Base-by-base conservation (phyloP, 345 rosid species). In the Brassica nigra region DNA sequence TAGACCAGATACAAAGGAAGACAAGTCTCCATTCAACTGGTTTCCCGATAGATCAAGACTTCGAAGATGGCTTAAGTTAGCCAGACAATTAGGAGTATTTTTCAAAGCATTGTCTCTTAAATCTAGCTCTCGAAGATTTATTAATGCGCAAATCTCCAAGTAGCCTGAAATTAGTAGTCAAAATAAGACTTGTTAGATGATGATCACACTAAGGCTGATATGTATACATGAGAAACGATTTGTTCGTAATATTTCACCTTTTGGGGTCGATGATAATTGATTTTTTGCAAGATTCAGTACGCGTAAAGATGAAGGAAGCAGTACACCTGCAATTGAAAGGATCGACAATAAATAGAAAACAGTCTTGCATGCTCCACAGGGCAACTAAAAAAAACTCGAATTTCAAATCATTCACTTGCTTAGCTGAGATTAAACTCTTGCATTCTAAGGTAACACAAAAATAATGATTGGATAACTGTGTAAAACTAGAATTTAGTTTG, bases 21-120 rank as follows among this genome's bases (percentile, higher is more conserved):
- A 66, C 11, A 74, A 0, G 29, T 23, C 29, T 18, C 27, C 75
- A 0, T 6, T 23, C 6, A n/a, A n/a, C n/a, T n/a, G n/a, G n/a
- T n/a, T n/a, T n/a, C n/a, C n/a, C n/a, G n/a, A n/a, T n/a, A n/a
- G n/a, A n/a, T n/a, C 44, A 79, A 64, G n/a, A 33, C 63, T 64
- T 62, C 47, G 70, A 49, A 79, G 78, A 42, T 18, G 39, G 1
- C 27, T 74, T 70, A 79, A 37, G 70, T 74, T 79, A 33, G 5
- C 4, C 0, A 79, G 27, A 33, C 82, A 79, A 2, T 62, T 0
- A 44, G 82, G 82, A 9, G 36, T 0, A 23, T n/a, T 65, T 16
- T 42, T n/a, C n/a, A n/a, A n/a, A n/a, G n/a, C 29, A 75, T 79
- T 74, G 12, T 0, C 0, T 2, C 71, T 62, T 14, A 79, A 64